Evolutionary conservation across 805 yeast species (phyloP), one percentile per base, ranked within the genome.

Genomic region (Candida montana): DNA sequence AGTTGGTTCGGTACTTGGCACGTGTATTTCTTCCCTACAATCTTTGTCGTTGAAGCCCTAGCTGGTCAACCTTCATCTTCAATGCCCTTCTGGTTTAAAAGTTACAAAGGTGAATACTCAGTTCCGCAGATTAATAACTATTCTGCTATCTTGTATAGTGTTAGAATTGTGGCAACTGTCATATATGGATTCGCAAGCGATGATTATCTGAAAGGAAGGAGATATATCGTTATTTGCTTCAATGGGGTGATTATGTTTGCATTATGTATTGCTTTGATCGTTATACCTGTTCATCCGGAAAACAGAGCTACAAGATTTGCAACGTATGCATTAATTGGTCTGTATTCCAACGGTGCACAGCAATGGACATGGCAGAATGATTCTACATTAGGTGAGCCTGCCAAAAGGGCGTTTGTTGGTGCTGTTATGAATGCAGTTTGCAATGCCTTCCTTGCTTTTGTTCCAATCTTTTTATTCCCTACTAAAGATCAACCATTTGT

Each of bases 301-400:
- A 31, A 47, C 16, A 40, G 33, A n/a, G 36, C 43, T 1, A 4
- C 26, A 7, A 39, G 50, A 38, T 49, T 41, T 42, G 41, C 35
- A 1, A 17, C 38, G 2, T 46, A 48, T 31, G 39, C 41, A 16
- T n/a, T 46, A 11, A 27, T 44, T 15, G 50, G 45, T 18, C 21
- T 41, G 4, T 33, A 42, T 31, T 37, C 45, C 17, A 37, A 33
- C 33, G 47, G 41, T 24, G 44, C 39, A 5, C 33, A 36, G 15
- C 28, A 29, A 35, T 48, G 48, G 48, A 35, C 41, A 5, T 46
- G 48, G 46, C 41, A 28, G 2, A 38, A 41, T n/a, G 52, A 48
- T 33, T 30, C 45, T 2, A 26, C 40, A 7, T 6, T 37, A 11
- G 49, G 45, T 21, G 46, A 45, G 8, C 47, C 47, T 17, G 37